Evolutionary conservation across 805 yeast genomes (phyloP).

Genomic region (Lipomyces yamanashiensis): DNA sequence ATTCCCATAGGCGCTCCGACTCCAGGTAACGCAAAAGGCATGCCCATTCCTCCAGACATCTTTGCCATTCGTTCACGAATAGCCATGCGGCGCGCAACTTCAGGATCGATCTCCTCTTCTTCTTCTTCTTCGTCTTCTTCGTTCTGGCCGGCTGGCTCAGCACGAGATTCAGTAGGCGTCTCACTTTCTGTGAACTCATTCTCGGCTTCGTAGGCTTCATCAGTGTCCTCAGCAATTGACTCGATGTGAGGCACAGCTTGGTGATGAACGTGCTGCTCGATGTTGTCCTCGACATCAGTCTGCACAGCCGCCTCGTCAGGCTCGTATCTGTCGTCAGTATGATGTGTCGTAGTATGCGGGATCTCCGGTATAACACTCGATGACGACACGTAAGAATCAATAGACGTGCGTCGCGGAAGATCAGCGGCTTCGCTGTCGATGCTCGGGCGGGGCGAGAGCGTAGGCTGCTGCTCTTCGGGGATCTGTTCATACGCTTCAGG

Average conservation of each 20-base stretch:
- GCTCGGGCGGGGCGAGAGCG: conserved; percentile 8
- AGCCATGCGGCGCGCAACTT: conserved; percentile 73
- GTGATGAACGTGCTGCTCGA: conserved; percentile 5
- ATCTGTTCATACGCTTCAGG: background rate
- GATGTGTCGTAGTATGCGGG: background rate
- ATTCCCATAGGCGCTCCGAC: conserved; percentile 41
- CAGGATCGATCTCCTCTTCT: conserved; percentile 70
- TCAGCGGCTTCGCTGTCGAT: conserved; percentile 1
- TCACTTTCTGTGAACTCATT: conserved; percentile 26
- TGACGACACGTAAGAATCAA: conserved; percentile 9
- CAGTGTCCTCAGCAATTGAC: conserved; percentile 16
- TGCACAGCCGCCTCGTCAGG: conserved; percentile 11
- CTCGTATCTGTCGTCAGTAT: background rate
- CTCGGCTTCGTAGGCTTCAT: conserved; percentile 14
- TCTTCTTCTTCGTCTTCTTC: conserved; percentile 56
- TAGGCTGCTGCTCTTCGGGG: background rate
- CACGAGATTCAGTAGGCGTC: background rate
- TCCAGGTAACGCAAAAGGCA: conserved; percentile 51
- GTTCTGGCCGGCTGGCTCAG: conserved; percentile 43
- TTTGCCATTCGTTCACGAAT: conserved; percentile 95
- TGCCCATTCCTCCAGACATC: conserved; percentile 78
- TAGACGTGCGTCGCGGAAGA: background rate
- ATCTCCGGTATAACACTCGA: conserved; percentile 3
- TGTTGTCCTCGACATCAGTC: conserved; percentile 21
- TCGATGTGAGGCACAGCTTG: conserved; percentile 9